Base-by-base conservation (phyloP, 352 stramenopile genomes). In the Saprolegnia diclina region DNA sequence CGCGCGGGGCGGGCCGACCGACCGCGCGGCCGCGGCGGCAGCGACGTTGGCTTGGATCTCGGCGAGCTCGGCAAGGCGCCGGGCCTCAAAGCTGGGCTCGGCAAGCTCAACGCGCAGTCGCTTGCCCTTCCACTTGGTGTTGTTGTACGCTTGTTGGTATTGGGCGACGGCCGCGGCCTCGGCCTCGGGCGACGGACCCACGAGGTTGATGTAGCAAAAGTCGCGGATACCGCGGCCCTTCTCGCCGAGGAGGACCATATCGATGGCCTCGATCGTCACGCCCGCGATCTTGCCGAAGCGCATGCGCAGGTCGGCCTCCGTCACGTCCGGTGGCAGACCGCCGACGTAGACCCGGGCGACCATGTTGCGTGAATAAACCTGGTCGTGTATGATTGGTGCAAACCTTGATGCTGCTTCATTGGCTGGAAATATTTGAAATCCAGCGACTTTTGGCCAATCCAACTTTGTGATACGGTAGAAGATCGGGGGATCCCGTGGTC, bases 41-140 rank as follows among this genome's bases (percentile, higher is more conserved):
- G 44, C 57, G 37, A 55, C 37, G 40, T 14, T 55, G 29, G 19
- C 37, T 26, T n/a, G 16, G 56, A 52, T 52, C 35, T 16, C 40
- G 35, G 14, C 56, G 29, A 18, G 53, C 35, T 48, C 42, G 42
- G 42, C 57, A 10, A 19, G 40, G 5, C 52, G 42, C 10, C 57
- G 57, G 21, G 22, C 57, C 10, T 66, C 22, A 21, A 55, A 66
- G 42, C 50, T 22, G 7, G 38, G 37, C 7, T 22, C 35, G 4
- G 57, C 57, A 10, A 42, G 21, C 50, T 66, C 57, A 9, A 66
- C 57, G 29, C 57, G 57, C 57, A 66, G 24, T 21, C 57, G 57
- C 40, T 66, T 66, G 37, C 57, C 57, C 26, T 66, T 66, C 57
- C 57, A 66, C 24, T 66, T 66, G 40, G 57, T 66, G 29, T 66